phyloP scores from a whole-genome alignment of 306 rosid genomes.

The Prunus armeniaca region DNA sequence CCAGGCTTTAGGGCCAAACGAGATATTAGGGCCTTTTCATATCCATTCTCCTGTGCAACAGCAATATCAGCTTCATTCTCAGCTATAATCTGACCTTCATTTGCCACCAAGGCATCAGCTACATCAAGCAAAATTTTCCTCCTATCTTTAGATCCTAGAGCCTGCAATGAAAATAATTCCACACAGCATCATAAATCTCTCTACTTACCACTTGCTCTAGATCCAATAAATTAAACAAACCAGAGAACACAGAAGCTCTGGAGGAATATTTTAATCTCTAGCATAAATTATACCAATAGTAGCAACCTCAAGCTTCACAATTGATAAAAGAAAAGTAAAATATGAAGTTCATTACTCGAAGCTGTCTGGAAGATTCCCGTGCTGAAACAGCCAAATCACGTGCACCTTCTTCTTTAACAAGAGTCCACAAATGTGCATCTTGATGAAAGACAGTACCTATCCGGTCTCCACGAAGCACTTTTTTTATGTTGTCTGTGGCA shows the following conservation, averaged over 20 bases:
- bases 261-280: neutral
- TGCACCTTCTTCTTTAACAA: conserved; percentile 58
- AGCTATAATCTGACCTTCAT: conserved; percentile 45
- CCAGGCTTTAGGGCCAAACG: conserved; percentile 72
- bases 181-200: neutral
- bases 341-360: conserved; percentile 44
- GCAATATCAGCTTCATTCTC: conserved; percentile 70
- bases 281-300: conserved; percentile 10
- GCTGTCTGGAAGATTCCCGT: conserved; percentile 57
- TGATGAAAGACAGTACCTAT: conserved; percentile 83
- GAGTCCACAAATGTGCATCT: conserved; percentile 80
- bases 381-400: conserved; percentile 84
- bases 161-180: conserved; percentile 33
- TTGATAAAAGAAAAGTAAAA: neutral
- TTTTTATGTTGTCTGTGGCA: conserved; percentile 65
- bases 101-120: conserved; percentile 68
- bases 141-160: conserved; percentile 55
- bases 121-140: conserved; percentile 61
- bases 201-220: neutral
- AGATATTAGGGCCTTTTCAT: conserved; percentile 68
- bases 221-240: neutral
- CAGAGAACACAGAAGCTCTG: neutral
- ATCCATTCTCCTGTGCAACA: conserved; percentile 61
- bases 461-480: conserved; percentile 74
- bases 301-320: neutral